Percentiles rank a stretch among this genome's conserved stretches.
Conservation (phyloP, 106 monocot genomes). For the Acorus calamus region DNA sequence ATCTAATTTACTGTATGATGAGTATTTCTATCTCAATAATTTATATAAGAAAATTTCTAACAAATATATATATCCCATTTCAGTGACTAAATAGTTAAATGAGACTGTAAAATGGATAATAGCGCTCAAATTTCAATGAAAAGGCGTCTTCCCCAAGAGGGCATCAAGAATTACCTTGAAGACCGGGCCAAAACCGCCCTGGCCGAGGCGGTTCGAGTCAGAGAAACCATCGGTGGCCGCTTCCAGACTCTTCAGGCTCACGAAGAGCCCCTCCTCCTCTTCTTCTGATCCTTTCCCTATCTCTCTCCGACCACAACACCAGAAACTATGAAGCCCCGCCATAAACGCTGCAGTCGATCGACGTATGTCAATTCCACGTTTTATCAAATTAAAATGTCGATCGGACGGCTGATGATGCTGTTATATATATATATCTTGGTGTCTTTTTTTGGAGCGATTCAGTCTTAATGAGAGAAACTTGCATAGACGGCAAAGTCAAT, state of each 20-base stretch:
- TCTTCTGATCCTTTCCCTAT: conserved; percentile 1
- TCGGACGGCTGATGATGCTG: no score
- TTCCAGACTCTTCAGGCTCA: conserved; percentile 30
- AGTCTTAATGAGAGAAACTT: no score
- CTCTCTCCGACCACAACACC: conserved; percentile 9
- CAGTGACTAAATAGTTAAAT: no score
- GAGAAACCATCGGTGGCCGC: conserved; percentile 59
- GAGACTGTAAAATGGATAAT: neutral
- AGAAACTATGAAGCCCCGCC: conserved; percentile 13
- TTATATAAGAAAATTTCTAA: no score
- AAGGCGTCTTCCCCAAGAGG: neutral
- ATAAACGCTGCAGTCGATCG: neutral
- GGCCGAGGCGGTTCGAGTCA: conserved; percentile 53
- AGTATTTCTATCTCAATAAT: no score
- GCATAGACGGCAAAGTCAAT: no score
- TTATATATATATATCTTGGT: no score
- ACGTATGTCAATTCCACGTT: no score
- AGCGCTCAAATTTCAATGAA: neutral
- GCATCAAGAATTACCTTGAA: conserved; percentile 37
- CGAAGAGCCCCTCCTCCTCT: conserved; percentile 23
- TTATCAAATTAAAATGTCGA: no score
- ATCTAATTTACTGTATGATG: no score
- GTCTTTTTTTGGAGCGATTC: no score
- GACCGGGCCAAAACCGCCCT: conserved; percentile 72
- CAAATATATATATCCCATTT: no score